Percentiles rank a stretch among this genome's conserved stretches.
Conservation (phyloP, 108 stramenopile genomes). For the Chaetoceros tenuissimus region DNA sequence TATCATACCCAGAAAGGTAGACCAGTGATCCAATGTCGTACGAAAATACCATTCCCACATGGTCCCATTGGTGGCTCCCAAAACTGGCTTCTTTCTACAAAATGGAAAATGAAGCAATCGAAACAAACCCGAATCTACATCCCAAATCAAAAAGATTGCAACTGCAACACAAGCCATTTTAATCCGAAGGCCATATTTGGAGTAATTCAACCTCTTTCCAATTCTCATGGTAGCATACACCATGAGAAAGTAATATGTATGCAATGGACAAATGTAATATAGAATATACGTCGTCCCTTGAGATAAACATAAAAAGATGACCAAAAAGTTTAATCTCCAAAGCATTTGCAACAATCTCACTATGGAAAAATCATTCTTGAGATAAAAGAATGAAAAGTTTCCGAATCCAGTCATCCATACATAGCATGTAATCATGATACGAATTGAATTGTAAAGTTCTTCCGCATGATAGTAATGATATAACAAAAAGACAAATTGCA, state of each 20-base stretch:
- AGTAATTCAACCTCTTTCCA: slow-evolving; percentile 62
- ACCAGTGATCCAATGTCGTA: slow-evolving; percentile 93
- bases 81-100: slow-evolving; percentile 59
- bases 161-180: slow-evolving; percentile 76
- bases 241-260: slow-evolving; percentile 96
- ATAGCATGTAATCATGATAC: slow-evolving; percentile 96
- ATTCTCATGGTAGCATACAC: slow-evolving; percentile 89
- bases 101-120: slow-evolving; percentile 67
- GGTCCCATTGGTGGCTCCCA: slow-evolving; percentile 71
- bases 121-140: slow-evolving; percentile 69
- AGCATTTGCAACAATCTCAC: slow-evolving; percentile 94
- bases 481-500: slow-evolving; percentile 96
- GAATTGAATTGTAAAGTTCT: slow-evolving; percentile 92
- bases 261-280: slow-evolving; percentile 97
- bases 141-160: slow-evolving; percentile 86
- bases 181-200: slow-evolving; percentile 80
- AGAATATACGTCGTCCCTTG: slow-evolving; percentile 95
- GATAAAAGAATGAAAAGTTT: slow-evolving; percentile 93
- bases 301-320: slow-evolving; percentile 82
- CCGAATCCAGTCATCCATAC: slow-evolving; percentile 99
- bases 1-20: slow-evolving; percentile 91
- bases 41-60: slow-evolving; percentile 98
- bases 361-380: slow-evolving; percentile 83
- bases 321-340: slow-evolving; percentile 96
- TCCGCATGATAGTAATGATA: slow-evolving; percentile 97